Conservation (phyloP, 148 eudicot species). For the Nepenthes mirabilis region DNA sequence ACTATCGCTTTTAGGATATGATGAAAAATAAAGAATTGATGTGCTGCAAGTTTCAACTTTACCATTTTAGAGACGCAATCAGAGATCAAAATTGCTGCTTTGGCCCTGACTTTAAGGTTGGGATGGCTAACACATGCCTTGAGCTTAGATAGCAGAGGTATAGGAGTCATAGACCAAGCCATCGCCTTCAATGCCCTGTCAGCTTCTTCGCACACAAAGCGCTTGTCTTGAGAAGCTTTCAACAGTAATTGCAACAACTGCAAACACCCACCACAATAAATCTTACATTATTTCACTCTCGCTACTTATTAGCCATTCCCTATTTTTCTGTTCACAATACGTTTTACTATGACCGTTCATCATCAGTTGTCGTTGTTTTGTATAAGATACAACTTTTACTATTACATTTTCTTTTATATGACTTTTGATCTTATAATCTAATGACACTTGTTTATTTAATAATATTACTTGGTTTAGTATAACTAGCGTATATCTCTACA, state of each 20-base stretch:
- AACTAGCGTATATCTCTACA: no score
- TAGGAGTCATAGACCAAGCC: slow-evolving; percentile 58
- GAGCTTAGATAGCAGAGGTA: slow-evolving; percentile 62
- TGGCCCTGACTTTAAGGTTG: slow-evolving; percentile 77
- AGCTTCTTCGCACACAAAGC: slow-evolving; percentile 93
- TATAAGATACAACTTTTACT: no score
- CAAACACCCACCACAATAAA: neutral
- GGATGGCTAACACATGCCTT: slow-evolving; percentile 45
- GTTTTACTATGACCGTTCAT: no score
- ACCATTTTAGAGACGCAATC: slow-evolving; percentile 79
- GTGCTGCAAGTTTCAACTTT: neutral
- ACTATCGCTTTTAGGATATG: no score
- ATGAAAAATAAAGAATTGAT: neutral
- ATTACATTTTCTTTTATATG: no score
- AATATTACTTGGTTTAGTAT: no score
- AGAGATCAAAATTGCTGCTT: slow-evolving; percentile 76
- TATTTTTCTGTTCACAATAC: neutral
- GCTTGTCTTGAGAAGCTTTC: slow-evolving; percentile 89
- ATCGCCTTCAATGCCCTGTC: slow-evolving; percentile 58
- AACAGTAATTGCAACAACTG: slow-evolving; percentile 85
- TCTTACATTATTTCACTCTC: no score
- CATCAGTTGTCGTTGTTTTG: no score
- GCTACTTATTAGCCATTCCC: no score
- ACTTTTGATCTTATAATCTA: no score
- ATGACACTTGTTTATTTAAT: no score